Base-by-base conservation (phyloP, 768 basidiomycete genomes). In the Trametes cubensis region DNA sequence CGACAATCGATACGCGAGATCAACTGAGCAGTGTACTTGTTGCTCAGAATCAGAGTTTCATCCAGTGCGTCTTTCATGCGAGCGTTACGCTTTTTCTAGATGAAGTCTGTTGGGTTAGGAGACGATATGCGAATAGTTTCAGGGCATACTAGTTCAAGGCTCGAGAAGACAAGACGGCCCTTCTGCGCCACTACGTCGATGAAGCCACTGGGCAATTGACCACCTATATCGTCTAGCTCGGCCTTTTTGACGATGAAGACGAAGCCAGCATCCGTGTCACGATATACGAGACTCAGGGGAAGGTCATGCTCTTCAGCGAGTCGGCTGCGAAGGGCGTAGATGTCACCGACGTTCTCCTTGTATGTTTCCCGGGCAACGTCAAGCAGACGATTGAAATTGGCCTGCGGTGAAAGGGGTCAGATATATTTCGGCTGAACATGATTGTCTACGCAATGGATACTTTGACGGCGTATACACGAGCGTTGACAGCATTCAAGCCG, bases 291-390 rank as follows among this genome's bases (percentile, higher is more conserved):
- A 7, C 81, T 78, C 21, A 94, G 69, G 0, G 90, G 88, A 2
- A 95, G 75, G 4, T 79, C 79, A 66, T 92, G 83, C 62, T 83
- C 77, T 61, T 90, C 84, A 0, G 85, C 78, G 15, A 94, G 75
- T 0, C 75, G 76, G 17, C 78, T 77, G 61, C 84, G 84, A 39
- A 94, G 77, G 55, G 87, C 81, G 64, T 87, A 86, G 55, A 97
- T 93, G 69, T 99, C 96, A 17, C 85, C 83, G 46, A 96, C 82
- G 66, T 96, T 96, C 73, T 99, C 95, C 67, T 89, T 92, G 78
- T 89, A 98, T 0, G 95, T 95, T 72, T 94, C 94, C 3, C 97
- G 84, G 2, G 96, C 97, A 7, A 98, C 94, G 65, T 98, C 96
- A 30, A 99, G 86, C 11, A 96, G 79, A 28, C 85, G 85, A 66